Percentiles rank a stretch among this genome's conserved stretches.
These are phyloP conservation scores for Lanmaoa pseudosensibilis DNA, from an alignment of 768 basidiomycete genomes.

Conservation along the genomic window DNA sequence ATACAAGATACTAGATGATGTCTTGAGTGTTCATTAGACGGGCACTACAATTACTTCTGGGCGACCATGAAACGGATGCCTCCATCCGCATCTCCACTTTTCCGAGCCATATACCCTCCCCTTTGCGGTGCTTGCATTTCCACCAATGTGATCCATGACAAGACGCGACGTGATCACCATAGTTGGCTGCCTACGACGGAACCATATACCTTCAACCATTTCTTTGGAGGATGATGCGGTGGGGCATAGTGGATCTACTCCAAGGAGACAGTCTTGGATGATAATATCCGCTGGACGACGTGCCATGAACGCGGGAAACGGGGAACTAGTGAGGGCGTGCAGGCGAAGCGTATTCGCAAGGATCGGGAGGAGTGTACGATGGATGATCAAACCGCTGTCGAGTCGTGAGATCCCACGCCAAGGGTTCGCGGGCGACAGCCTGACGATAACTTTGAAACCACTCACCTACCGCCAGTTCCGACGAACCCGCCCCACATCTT, in stretches of 20 bases:
- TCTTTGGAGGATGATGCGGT: constrained; percentile 11
- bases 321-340: constrained; percentile 31
- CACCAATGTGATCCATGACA: constrained; percentile 45
- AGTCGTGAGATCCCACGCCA: neutral
- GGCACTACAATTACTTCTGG: constrained; percentile 38
- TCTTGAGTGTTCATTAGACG: constrained; percentile 8
- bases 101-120: constrained; percentile 32
- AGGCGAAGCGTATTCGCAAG: constrained; percentile 33
- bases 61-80: constrained; percentile 44
- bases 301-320: constrained; percentile 28
- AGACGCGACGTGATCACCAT: constrained; percentile 43
- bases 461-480: constrained; percentile 43
- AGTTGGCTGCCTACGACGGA: constrained; percentile 18
- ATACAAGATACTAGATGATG: neutral
- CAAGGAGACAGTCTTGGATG: constrained; percentile 45
- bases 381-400: constrained; percentile 43
- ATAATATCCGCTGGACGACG: constrained; percentile 40
- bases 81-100: constrained; percentile 47
- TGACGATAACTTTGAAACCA: neutral
- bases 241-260: constrained; percentile 39
- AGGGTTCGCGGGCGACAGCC: neutral
- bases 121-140: constrained; percentile 35
- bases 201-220: constrained; percentile 1
- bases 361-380: constrained; percentile 36
- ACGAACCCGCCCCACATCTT: constrained; percentile 39